phyloP scores from a whole-genome alignment of 805 yeast genomes.

The Jamesozyma piceae region DNA sequence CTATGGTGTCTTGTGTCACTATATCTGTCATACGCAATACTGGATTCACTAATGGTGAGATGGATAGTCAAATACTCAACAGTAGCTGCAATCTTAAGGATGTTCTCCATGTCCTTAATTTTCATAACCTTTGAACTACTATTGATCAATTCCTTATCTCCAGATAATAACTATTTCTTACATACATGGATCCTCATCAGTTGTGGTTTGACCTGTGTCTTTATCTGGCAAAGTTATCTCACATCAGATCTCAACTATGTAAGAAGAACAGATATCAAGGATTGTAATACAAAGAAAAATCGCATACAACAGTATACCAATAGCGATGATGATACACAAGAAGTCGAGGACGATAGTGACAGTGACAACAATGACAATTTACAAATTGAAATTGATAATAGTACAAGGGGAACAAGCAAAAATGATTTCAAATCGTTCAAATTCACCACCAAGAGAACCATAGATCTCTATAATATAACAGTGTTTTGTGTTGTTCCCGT shows the following conservation, averaged over 20 bases:
- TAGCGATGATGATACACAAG: slow-evolving; percentile 5
- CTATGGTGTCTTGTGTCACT: slow-evolving; percentile 91
- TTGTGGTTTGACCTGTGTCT: slow-evolving; percentile 69
- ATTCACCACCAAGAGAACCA: slow-evolving; percentile 42
- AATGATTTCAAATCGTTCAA: slow-evolving; percentile 1
- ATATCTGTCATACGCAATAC: slow-evolving; percentile 69
- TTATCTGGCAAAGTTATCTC: slow-evolving; percentile 78
- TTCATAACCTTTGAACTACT: slow-evolving; percentile 63
- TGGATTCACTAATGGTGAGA: slow-evolving; percentile 83
- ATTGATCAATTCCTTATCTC: slow-evolving; percentile 57
- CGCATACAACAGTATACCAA: not conserved
- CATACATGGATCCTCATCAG: slow-evolving; percentile 92
- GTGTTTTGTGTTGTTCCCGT: slow-evolving; percentile 98
- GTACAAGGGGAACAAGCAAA: not conserved
- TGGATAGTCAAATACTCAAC: slow-evolving; percentile 90
- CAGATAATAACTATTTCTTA: slow-evolving; percentile 60
- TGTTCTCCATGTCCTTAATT: slow-evolving; percentile 71
- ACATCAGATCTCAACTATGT: slow-evolving; percentile 58
- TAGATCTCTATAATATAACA: slow-evolving; percentile 78
- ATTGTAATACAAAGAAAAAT: slow-evolving; percentile 2
- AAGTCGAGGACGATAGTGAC: slow-evolving; percentile 6
- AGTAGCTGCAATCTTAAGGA: slow-evolving; percentile 79
- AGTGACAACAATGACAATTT: not conserved
- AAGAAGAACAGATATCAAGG: too few species aligned
- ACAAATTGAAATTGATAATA: not conserved